Percentiles rank a stretch among this genome's conserved stretches.
phyloP scores from a whole-genome alignment of 2,329 filamentous ascomycete genomes.

The Geosmithia putterillii region DNA sequence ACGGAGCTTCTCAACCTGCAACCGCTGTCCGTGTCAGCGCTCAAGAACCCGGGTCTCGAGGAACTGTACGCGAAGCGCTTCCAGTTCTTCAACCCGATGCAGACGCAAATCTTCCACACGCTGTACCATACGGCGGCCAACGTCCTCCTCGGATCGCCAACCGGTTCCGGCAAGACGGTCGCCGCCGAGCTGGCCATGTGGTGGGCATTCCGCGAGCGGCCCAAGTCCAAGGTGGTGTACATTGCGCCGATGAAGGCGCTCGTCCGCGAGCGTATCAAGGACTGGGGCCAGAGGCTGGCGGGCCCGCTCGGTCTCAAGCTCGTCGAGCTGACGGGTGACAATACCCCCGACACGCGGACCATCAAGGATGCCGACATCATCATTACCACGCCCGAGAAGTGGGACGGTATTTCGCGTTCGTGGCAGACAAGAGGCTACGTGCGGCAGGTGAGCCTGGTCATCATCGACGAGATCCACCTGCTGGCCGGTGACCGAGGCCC shows the following conservation, averaged over 20 bases:
- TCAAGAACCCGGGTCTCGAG: slow-evolving; percentile 79
- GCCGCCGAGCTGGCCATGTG: slow-evolving; percentile 97
- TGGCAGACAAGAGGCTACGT: slow-evolving; percentile 98
- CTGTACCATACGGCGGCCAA: slow-evolving; percentile 88
- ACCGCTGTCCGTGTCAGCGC: slow-evolving; percentile 71
- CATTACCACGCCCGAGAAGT: slow-evolving; percentile 98
- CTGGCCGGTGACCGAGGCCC: slow-evolving; percentile 94
- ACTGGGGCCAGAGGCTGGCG: slow-evolving; percentile 79
- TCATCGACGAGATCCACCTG: slow-evolving; percentile 96
- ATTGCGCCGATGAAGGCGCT: slow-evolving; percentile 99
- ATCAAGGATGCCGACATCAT: slow-evolving; percentile 96
- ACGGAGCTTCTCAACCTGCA: slow-evolving; percentile 89
- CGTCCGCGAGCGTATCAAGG: slow-evolving; percentile 88
- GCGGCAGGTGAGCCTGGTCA: slow-evolving; percentile 85
- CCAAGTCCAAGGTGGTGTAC: slow-evolving; percentile 95
- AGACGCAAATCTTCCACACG: slow-evolving; percentile 96
- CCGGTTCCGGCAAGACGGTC: slow-evolving; percentile 94
- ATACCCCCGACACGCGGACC: slow-evolving; percentile 90
- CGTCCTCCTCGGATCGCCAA: slow-evolving; percentile 88
- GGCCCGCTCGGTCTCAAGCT: slow-evolving; percentile 75
- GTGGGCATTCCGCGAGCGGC: slow-evolving; percentile 94
- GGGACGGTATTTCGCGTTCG: slow-evolving; percentile 97
- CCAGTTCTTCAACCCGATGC: slow-evolving; percentile 98
- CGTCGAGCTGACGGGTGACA: slow-evolving; percentile 92
- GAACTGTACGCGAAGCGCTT: slow-evolving; percentile 83